Conservation (phyloP, 2,329 filamentous ascomycete species). For the Ophiostoma sp. region DNA sequence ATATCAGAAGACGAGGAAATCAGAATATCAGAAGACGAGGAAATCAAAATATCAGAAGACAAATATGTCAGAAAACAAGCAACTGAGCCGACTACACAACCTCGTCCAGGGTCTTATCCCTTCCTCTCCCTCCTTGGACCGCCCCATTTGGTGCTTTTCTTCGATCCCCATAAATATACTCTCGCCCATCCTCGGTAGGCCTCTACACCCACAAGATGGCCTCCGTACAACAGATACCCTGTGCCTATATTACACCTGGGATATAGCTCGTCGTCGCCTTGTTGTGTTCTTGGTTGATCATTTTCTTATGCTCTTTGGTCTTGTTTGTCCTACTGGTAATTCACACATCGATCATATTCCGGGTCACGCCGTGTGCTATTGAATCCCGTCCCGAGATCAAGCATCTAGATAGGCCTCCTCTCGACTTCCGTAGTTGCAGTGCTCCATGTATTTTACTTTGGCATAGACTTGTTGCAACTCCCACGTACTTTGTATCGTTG, state of each 20-base stretch:
- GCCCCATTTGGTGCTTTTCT: neutral
- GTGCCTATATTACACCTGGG: neutral
- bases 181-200: neutral
- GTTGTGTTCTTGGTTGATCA: neutral
- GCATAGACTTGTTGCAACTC: too few relatives aligned
- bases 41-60: too few relatives aligned
- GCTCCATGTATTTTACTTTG: neutral
- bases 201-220: neutral
- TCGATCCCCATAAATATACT: neutral
- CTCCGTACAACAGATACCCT: neutral
- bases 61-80: neutral
- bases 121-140: neutral
- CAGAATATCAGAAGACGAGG: too few relatives aligned
- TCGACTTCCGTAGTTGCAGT: neutral
- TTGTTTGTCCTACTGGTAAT: neutral
- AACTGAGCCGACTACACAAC: neutral
- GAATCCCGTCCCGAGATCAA: neutral
- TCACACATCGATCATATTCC: neutral
- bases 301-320: neutral
- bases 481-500: neutral
- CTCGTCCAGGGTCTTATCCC: neutral
- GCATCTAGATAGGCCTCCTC: neutral
- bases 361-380: neutral
- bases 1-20: too few relatives aligned
- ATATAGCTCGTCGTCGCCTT: conserved; percentile 1